A percentile compares a stretch with the other conserved stretches of the same genome.
These are phyloP conservation scores for Kodamaea nitidulidarum DNA, from an alignment of 805 yeast genomes.

Conservation along the genomic window DNA sequence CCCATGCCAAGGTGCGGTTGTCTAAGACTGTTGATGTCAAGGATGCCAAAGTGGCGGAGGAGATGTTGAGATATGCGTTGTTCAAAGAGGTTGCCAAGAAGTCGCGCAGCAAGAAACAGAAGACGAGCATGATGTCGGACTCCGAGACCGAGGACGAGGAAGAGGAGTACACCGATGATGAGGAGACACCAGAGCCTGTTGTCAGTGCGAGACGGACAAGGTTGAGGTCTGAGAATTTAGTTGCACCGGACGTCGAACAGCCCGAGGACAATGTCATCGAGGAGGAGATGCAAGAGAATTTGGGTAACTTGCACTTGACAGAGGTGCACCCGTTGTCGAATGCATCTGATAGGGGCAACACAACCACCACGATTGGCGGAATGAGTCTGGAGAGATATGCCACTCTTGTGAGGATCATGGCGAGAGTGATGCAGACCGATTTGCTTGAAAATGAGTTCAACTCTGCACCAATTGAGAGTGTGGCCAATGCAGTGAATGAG, in stretches of 20 bases:
- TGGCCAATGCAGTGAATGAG: slow-evolving; percentile 30
- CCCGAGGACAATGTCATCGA: slow-evolving; percentile 4
- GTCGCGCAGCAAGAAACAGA: slow-evolving; percentile 25
- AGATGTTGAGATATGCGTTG: slow-evolving; percentile 76
- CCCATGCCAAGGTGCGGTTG: slow-evolving; percentile 94
- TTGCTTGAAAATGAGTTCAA: slow-evolving; percentile 30
- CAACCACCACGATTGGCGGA: slow-evolving; percentile 14
- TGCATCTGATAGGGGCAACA: slow-evolving; percentile 17
- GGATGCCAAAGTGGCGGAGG: slow-evolving; percentile 86
- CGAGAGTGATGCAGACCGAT: slow-evolving; percentile 28
- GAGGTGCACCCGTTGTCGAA: slow-evolving; percentile 23
- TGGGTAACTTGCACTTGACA: slow-evolving; percentile 6
- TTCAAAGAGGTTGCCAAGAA: slow-evolving; percentile 62
- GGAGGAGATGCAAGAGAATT: slow-evolving; percentile 5
- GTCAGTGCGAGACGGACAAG: slow-evolving; percentile 19
- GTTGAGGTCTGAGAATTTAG: slow-evolving; percentile 8
- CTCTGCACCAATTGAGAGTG: slow-evolving; percentile 30
- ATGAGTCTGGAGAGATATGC: slow-evolving; percentile 33
- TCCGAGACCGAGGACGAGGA: slow-evolving; percentile 27
- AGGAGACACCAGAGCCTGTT: slow-evolving; percentile 13
- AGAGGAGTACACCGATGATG: slow-evolving; percentile 35
- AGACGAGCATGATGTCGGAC: slow-evolving; percentile 15
- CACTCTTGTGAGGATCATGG: slow-evolving; percentile 28
- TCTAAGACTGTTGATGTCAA: slow-evolving; percentile 66
- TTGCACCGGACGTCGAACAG: slow-evolving; percentile 10